Evolutionary conservation across 169 alveolate species (phyloP), one percentile per base, ranked within the genome.

Genomic region (Amoebophrya sp.): DNA sequence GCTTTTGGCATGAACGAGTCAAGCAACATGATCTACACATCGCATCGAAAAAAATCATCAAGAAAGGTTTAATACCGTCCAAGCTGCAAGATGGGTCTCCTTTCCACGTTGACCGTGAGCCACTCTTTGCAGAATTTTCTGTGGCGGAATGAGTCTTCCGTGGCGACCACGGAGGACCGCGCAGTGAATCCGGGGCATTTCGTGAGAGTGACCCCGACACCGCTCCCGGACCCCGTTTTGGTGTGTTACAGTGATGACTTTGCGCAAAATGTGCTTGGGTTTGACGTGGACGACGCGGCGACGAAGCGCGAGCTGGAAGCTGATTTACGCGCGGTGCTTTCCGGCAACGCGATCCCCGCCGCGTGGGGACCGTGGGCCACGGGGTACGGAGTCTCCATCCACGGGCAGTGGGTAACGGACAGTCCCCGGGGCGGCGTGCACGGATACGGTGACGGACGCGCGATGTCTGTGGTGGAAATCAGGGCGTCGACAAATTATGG

Each of bases 381-480:
- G 12, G 39, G 39, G 18, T 89, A 89, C 38, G 91, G 54, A 1
- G 54, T 89, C 77, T 29, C 40, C 77, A 89, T 89, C 40, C 39
- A 33, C 54, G 91, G 91, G 35, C 91, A 40, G 77, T 40, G 77
- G 40, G 40, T 89, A 33, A 33, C 35, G 77, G 54, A 40, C 40
- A 40, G 77, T 32, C 91, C 91, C 35, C 40, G 39, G 23, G 77
- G 77, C 40, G 40, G 40, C 32, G 91, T n/a, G 40, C 39, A 89
- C 77, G 91, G 91, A 23, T 89, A 89, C 77, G 91, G 91, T 2
- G 91, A 89, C 39, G 91, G 91, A 35, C 91, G 91, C 39, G 91
- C 91, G 66, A 23, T 89, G 40, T 89, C 91, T 7, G 40, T 89
- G 40, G 91, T 39, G 40, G 91, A 89, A 77, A 25, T 47, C 38